Base-by-base conservation (phyloP, 2,329 filamentous ascomycete genomes). In the Penicillium concentricum region DNA sequence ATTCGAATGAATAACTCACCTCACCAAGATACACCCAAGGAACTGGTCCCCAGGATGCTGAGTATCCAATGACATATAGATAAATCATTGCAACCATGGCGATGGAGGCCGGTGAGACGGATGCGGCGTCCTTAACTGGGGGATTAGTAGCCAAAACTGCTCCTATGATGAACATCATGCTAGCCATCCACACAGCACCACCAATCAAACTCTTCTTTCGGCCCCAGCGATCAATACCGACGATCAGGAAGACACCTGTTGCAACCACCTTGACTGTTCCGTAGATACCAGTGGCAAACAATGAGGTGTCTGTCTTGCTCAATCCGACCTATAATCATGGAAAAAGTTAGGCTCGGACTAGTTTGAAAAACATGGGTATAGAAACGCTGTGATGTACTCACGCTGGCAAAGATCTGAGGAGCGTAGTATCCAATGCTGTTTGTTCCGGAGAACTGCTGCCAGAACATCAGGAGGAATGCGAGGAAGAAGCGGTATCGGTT, bases 21-120 rank as follows among this genome's bases (percentile, higher is more conserved):
- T 72, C 69, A 46, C 69, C 64, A 4, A 74, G 58, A 45, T 72
- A 73, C 5, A 72, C 71, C 72, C 71, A 74, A 1, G 72, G 72
- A 7, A 61, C 60, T 3, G 64, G 64, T 7, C 64, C 64, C 64
- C 62, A 66, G 2, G 64, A 67, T 49, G 65, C 65, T 7, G 66
- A 69, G 51, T 71, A 71, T 16, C 68, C 68, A 48, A 71, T 71
- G 8, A 69, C 69, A 51, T 81, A 82, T 5, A 82, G 77, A 67
- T 80, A 82, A 50, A 82, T 74, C 68, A 82, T 81, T 9, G 78
- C 75, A 47, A 82, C 67, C 67, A 74, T 72, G 22, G 67, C 70
- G 49, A 68, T 68, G 3, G 69, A 71, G 5, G 71, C 70, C 3
- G 58, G 51, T 1, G 72, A 74, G 47, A 74, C 69, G 12, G 52